Evolutionary conservation across 306 rosid genomes (phyloP).

Genomic region (Coriaria nepalensis): DNA sequence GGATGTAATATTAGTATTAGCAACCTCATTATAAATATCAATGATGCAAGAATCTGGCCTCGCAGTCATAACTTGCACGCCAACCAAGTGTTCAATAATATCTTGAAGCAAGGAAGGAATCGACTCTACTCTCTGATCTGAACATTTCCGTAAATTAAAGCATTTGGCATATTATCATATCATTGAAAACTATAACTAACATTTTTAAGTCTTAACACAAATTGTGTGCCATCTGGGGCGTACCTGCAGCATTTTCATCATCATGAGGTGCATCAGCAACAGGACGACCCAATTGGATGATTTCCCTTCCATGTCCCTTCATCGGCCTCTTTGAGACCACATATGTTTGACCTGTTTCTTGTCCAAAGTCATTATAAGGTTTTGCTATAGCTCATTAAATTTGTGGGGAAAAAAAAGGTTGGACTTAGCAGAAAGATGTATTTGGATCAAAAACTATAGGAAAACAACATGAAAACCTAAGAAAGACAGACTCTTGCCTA

Average conservation of each 20-base stretch:
- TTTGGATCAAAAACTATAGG: no score
- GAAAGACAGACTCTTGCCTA: no score
- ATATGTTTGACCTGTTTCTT: constrained; percentile 49
- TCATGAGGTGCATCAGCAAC: constrained; percentile 51
- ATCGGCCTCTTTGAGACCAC: constrained; percentile 57
- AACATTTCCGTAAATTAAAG: constrained; percentile 15
- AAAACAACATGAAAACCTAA: no score
- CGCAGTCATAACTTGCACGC: constrained; percentile 43
- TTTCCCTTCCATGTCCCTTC: constrained; percentile 81
- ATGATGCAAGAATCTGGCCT: constrained; percentile 88
- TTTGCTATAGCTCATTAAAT: no score
- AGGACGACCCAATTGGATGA: constrained; percentile 64
- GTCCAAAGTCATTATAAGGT: neutral
- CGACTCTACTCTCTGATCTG: constrained; percentile 68
- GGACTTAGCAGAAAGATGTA: no score
- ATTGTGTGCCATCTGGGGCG: constrained; percentile 39
- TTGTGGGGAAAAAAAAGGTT: no score
- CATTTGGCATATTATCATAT: no score
- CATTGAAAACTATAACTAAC: no score
- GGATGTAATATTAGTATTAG: constrained; percentile 4
- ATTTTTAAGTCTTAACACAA: neutral
- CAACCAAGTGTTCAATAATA: constrained; percentile 45
- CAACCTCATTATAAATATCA: constrained; percentile 88
- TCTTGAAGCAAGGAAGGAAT: constrained; percentile 76
- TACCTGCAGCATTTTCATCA: constrained; percentile 42